Percentiles rank a stretch among this genome's conserved stretches.
phyloP scores from a whole-genome alignment of 2,329 filamentous ascomycete genomes.

The Hypoxylon sp. region DNA sequence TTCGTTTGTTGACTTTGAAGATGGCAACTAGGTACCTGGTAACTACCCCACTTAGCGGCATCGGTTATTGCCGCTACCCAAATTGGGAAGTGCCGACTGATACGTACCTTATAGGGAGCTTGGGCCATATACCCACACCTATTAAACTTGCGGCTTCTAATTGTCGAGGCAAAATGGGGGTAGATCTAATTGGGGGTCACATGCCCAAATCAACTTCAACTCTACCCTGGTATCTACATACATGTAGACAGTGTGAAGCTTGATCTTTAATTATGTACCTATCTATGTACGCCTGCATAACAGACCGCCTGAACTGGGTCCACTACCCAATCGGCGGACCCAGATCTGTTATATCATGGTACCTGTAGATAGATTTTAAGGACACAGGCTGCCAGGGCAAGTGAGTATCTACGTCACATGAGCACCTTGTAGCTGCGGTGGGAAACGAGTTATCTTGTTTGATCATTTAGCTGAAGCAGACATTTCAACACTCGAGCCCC shows the following conservation, averaged over 20 bases:
- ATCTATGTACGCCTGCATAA: slow-evolving; percentile 8
- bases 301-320: slow-evolving; percentile 9
- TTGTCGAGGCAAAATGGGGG: background rate
- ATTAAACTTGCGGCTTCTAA: slow-evolving; percentile 22
- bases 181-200: slow-evolving; percentile 21
- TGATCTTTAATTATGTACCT: background rate
- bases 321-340: background rate
- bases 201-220: slow-evolving; percentile 22
- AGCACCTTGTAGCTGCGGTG: background rate
- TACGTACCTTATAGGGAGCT: slow-evolving; percentile 28
- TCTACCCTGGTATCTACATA: no score
- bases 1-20: slow-evolving; percentile 41
- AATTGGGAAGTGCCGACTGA: slow-evolving; percentile 2
- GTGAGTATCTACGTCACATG: background rate
- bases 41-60: slow-evolving; percentile 30
- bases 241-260: background rate
- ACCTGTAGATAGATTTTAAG: background rate
- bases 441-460: background rate
- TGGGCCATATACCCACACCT: slow-evolving; percentile 32
- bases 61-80: slow-evolving; percentile 5
- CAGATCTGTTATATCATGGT: slow-evolving; percentile 6
- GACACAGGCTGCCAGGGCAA: background rate
- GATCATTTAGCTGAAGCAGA: background rate
- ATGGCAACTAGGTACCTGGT: slow-evolving; percentile 12
- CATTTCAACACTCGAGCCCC: background rate